Conservation (phyloP, 805 yeast species). For the Metschnikowia chrysomelidarum region DNA sequence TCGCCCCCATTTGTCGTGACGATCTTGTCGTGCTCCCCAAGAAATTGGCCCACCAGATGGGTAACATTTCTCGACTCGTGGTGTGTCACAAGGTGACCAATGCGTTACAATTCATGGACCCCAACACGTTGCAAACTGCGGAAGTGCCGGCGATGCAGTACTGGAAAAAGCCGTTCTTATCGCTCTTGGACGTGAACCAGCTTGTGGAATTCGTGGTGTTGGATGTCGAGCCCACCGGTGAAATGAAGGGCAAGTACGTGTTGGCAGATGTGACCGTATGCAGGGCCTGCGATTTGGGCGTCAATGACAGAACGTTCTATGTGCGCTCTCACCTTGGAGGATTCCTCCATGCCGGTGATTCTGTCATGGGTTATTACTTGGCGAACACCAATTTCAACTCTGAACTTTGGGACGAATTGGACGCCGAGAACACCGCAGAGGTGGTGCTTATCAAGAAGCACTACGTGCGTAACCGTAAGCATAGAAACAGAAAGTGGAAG, state of each 20-base stretch:
- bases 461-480: conserved; percentile 77
- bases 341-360: conserved; percentile 93
- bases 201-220: conserved; percentile 83
- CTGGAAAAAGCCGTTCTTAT: conserved; percentile 79
- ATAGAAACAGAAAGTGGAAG: conserved; percentile 83
- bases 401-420: conserved; percentile 73
- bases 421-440: conserved; percentile 68
- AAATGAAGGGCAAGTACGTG: conserved; percentile 69
- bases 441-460: conserved; percentile 86
- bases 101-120: conserved; percentile 83
- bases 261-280: conserved; percentile 90
- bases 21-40: conserved; percentile 91
- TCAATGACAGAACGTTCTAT: conserved; percentile 77
- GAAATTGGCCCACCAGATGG: conserved; percentile 77
- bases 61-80: conserved; percentile 78
- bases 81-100: conserved; percentile 84
- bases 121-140: conserved; percentile 71
- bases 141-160: conserved; percentile 69
- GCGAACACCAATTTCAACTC: conserved; percentile 86
- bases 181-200: conserved; percentile 74
- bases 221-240: conserved; percentile 92
- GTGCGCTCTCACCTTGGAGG: conserved; percentile 93
- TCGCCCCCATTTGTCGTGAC: conserved; percentile 95
- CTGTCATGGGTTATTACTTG: conserved; percentile 87
- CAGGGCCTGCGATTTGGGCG: conserved; percentile 85